phyloP scores from a whole-genome alignment of 176 grass and related monocot genomes.

The Miscanthus lutarioriparius region DNA sequence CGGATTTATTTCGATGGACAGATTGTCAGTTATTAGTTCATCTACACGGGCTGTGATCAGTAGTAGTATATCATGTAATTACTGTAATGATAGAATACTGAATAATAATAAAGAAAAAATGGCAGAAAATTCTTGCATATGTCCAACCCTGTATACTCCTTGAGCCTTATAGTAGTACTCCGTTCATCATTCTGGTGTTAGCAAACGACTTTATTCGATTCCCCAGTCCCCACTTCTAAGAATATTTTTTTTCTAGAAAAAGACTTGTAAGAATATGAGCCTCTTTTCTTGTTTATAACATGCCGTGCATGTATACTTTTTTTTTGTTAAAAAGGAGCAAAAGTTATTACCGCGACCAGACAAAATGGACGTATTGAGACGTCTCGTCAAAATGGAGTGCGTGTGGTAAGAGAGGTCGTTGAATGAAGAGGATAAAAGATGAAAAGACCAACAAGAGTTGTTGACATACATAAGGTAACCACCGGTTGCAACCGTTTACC shows the following conservation, averaged over 20 bases:
- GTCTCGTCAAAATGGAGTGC: background rate
- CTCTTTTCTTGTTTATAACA: background rate
- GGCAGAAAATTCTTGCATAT: background rate
- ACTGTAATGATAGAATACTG: background rate
- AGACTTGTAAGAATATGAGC: background rate
- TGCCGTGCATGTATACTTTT: background rate
- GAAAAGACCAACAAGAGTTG: background rate
- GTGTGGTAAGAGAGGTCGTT: background rate
- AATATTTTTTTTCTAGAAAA: background rate
- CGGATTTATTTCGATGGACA: background rate
- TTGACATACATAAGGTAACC: background rate
- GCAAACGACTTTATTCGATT: background rate
- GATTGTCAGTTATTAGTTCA: background rate
- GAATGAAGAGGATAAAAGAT: background rate
- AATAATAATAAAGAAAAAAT: background rate
- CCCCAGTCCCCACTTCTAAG: background rate
- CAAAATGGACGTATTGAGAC: background rate
- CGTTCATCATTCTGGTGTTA: background rate
- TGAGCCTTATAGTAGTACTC: background rate
- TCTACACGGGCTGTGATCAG: background rate
- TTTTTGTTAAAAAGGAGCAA: background rate
- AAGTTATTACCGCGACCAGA: background rate
- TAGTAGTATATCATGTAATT: background rate
- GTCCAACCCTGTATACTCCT: background rate
- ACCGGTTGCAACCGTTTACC: background rate